Percentiles rank a stretch among this genome's conserved stretches.
Evolutionary conservation across 2,329 filamentous ascomycete species (phyloP).

Genomic region (Neopestalotiopsis rosae): DNA sequence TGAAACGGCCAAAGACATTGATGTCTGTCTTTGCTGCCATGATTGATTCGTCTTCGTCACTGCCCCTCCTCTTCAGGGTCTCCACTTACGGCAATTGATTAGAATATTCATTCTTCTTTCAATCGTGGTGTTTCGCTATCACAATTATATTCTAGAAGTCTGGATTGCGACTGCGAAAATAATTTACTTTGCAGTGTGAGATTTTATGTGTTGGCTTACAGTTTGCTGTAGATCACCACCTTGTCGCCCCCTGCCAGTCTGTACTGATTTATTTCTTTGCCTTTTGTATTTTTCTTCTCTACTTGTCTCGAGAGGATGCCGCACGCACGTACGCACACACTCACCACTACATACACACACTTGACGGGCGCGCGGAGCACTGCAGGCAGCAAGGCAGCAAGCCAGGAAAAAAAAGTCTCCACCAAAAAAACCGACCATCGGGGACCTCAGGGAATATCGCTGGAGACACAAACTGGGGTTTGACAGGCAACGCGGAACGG

Average conservation of each 20-base stretch:
- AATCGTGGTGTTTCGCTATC: too few relatives aligned
- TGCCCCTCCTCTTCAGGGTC: too few relatives aligned
- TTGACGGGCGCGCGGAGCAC: too few relatives aligned
- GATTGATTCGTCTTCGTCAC: too few relatives aligned
- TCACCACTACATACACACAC: not conserved
- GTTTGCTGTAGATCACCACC: not conserved
- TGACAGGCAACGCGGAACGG: conserved; percentile 3
- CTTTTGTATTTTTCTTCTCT: not conserved
- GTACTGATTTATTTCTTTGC: not conserved
- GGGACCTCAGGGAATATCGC: conserved; percentile 12
- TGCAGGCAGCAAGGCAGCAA: not conserved
- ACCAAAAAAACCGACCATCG: conserved; percentile 4
- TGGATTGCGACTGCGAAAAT: too few relatives aligned
- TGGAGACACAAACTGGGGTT: conserved; percentile 10
- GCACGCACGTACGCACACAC: not conserved
- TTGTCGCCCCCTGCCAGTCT: not conserved
- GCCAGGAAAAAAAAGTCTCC: not conserved
- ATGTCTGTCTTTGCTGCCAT: too few relatives aligned
- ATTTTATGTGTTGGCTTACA: not conserved
- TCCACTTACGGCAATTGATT: too few relatives aligned
- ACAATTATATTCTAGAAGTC: too few relatives aligned
- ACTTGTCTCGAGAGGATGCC: not conserved
- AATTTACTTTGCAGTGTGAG: too few relatives aligned
- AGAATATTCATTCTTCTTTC: too few relatives aligned
- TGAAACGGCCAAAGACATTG: too few relatives aligned